Percentiles rank a stretch among this genome's conserved stretches.
Evolutionary conservation across 106 monocot species (phyloP).

Genomic region (Vanilla planifolia): DNA sequence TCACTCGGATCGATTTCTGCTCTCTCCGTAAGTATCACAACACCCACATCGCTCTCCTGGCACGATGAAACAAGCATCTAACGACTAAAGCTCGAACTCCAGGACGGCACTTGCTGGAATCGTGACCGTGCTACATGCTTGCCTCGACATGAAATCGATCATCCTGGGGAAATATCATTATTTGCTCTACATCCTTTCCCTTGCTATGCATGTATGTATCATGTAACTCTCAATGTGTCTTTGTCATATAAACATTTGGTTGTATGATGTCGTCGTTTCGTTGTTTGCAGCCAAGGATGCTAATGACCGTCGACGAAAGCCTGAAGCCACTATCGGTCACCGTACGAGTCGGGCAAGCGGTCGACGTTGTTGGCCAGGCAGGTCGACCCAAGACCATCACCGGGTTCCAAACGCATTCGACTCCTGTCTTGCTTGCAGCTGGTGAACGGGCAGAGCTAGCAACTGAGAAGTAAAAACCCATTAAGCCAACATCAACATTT

Average conservation of each 20-base stretch:
- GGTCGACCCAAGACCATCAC: constrained; percentile 94
- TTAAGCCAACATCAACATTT: not conserved
- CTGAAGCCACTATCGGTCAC: constrained; percentile 86
- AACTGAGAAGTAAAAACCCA: constrained; percentile 72
- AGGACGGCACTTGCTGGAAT: constrained; percentile 87
- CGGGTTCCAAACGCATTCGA: constrained; percentile 95
- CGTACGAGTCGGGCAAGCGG: constrained; percentile 91
- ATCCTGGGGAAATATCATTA: constrained; percentile 93
- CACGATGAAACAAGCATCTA: not conserved
- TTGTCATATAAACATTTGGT: not conserved
- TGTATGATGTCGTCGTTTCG: constrained; percentile 3
- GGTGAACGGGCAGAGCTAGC: constrained; percentile 98
- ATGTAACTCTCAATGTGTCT: not conserved
- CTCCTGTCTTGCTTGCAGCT: constrained; percentile 89
- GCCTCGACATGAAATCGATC: constrained; percentile 84
- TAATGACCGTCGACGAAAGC: constrained; percentile 94
- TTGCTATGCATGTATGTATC: constrained; percentile 83
- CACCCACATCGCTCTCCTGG: not conserved
- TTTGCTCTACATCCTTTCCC: constrained; percentile 77
- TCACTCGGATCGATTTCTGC: constrained; percentile 85
- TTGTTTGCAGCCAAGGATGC: constrained; percentile 84
- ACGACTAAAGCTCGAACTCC: constrained; percentile 6
- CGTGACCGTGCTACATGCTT: constrained; percentile 71
- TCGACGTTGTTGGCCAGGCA: constrained; percentile 95
- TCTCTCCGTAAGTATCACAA: constrained; percentile 69